Base-by-base conservation (phyloP, 768 basidiomycete genomes). In the Pholiota microspora region DNA sequence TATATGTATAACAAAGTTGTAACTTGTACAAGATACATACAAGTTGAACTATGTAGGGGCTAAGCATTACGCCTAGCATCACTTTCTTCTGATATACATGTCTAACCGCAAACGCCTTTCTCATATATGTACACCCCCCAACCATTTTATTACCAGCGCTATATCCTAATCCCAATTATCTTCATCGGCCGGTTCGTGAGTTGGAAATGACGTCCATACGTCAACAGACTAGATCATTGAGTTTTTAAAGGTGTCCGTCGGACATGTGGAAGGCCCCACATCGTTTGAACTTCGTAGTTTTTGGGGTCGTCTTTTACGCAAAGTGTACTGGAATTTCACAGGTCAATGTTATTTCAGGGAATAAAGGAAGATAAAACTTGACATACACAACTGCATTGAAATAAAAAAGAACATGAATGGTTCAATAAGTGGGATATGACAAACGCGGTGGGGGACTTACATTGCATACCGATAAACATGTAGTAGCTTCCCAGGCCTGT, bases 291-390 rank as follows among this genome's bases (percentile, higher is more conserved):
- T 6, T 65, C 67, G 55, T 77, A 86, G 25, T 80, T 77, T 35
- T 73, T 67, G 45, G 79, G 76, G 55, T 78, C 73, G 60, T 86
- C 85, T 60, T 87, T 86, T 59, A 81, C 69, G 64, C 82, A 84
- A 10, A 88, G 69, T 1, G 80, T 79, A 23, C 85, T 85, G 45
- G 3, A 48, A 35, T 13, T 3, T 45, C 15, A 31, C 27, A 47
- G 42, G 15, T n/a, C 16, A 38, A 46, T 7, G 54, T 57, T 5
- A 62, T 53, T 45, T 2, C 31, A 35, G 45, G 32, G 42, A 27
- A 15, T 3, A 23, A 32, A 7, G 18, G 32, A 15, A 38, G 51
- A 31, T 60, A 65, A 58, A 48, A 65, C 61, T 61, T 42, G 50
- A 42, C 75, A 69, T 64, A 80, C 78, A 80, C 67, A 62, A 76